Percentiles rank a stretch among this genome's conserved stretches.
Conservation (phyloP, 23 red algal species). For the Pyropia haitanensis region DNA sequence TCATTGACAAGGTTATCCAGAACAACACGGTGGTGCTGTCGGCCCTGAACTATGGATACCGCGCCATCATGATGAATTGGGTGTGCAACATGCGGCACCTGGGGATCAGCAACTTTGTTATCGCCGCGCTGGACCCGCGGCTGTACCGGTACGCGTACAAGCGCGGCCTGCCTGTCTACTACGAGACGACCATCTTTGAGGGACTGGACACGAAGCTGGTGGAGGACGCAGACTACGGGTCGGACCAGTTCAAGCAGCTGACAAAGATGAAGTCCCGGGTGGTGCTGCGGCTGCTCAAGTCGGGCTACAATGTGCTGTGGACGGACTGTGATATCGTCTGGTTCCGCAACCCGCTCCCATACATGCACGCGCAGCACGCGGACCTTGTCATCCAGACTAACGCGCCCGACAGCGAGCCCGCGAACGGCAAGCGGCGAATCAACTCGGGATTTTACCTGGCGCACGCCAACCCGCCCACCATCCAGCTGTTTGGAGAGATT, state of each 20-base stretch:
- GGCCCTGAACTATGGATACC: constrained; percentile 96
- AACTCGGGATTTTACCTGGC: constrained; percentile 94
- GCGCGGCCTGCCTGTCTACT: constrained; percentile 71
- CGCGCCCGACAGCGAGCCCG: constrained; percentile 78
- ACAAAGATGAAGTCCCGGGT: constrained; percentile 96
- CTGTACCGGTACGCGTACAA: constrained; percentile 92
- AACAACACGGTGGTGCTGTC: constrained; percentile 86
- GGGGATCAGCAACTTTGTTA: constrained; percentile 73
- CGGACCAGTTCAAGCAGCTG: constrained; percentile 84
- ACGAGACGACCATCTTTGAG: constrained; percentile 70
- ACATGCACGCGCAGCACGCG: constrained; percentile 49
- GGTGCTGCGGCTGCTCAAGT: constrained; percentile 79
- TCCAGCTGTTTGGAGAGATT: constrained; percentile 81
- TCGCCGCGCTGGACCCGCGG: constrained; percentile 87
- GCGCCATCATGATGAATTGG: constrained; percentile 95
- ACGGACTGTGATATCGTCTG: constrained; percentile 97
- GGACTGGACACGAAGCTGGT: constrained; percentile 58
- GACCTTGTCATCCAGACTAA: constrained; percentile 91
- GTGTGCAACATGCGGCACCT: constrained; percentile 93
- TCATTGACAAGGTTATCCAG: constrained; percentile 58
- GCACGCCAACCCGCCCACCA: constrained; percentile 65
- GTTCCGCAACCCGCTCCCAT: constrained; percentile 73
- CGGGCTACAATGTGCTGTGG: constrained; percentile 94
- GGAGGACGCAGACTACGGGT: constrained; percentile 69
- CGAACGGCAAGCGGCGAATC: constrained; percentile 77